Evolutionary conservation across 306 rosid species (phyloP), one percentile per base, ranked within the genome.

Genomic region (Cicer pinnatifidum): DNA sequence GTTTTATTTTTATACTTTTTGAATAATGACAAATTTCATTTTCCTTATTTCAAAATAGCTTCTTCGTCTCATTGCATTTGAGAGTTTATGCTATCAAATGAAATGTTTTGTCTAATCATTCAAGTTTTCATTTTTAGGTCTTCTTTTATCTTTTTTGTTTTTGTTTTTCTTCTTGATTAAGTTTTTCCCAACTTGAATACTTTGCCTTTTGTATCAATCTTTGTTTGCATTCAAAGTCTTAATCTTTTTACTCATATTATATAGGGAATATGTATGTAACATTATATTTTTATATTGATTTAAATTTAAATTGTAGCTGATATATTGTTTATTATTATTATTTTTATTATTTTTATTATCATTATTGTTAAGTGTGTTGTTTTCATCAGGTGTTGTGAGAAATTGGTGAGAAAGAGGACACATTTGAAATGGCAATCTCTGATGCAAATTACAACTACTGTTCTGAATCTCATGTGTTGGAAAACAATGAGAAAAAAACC

Each of bases 361-460:
- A 28, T 28, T 28, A 28, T 28, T 28, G 35, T 28, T 28, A 46
- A 10, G 12, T 66, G 57, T 64, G 16, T 39, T 81, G 20, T 43
- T 35, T 74, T 78, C 69, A 47, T 51, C 15, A 67, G 88, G 80
- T 79, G 54, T 57, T 71, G 81, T 59, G 77, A 67, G 84, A 85
- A 12, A 79, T 85, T 84, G 88, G 60, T 87, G 88, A 87, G 90
- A 80, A 88, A 90, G 91, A 88, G 90, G 84, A 56, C 35, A 28
- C 35, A 28, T 28, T 28, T 65, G 84, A 77, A 68, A 73, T 63
- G 80, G 62, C 80, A 66, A 75, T 71, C 1, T 75, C 85, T 77
- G 87, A 86, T 66, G 41, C 85, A 53, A 82, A 80, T 69, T 83
- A 79, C 7, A 85, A 85, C 37, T 80, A 54, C 41, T 72, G 41